Base-by-base conservation (phyloP, 2,329 filamentous ascomycete genomes). In the Diaporthe citri region DNA sequence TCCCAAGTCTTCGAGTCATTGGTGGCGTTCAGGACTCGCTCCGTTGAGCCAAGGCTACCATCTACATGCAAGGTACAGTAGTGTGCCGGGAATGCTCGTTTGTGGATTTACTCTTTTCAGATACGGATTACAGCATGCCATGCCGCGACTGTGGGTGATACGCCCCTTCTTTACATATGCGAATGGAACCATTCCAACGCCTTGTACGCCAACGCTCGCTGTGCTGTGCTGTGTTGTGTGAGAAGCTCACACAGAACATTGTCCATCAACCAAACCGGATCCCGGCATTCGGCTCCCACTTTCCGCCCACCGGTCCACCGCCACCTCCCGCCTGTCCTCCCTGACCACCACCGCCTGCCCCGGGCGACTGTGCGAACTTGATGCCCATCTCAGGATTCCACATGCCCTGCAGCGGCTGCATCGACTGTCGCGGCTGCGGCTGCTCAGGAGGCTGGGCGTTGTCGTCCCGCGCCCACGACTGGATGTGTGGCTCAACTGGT, bases 301-400 rank as follows among this genome's bases (percentile, higher is more conserved):
- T 88, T 48, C 88, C 87, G 28, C 82, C 79, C 2, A 80, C 80
- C 3, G 79, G 76, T 2, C 71, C 75, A 28, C 71, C 75, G 48
- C 43, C 77, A 72, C 25, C 73, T 43, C 75, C 57, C 31, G 59
- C 64, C 36, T 75, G 20, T 39, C 70, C 69, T 8, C 77, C 74
- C 15, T 66, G 43, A 31, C 69, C 56, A 34, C 72, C 57, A 71
- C 77, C 48, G 74, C 76, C 75, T 70, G 76, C n/a, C 71, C 78
- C 77, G 20, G 84, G 79, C 22, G 85, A 77, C 4, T 85, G 88
- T 1, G 90, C 90, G 82, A 98, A 97, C 74, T 92, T 92, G 79
- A 97, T 97, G 0, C 93, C 94, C 87, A 94, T 92, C 2, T 93
- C 92, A 0, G 95, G 94, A 73, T 91, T 92, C 95, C 95, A 98